Conservation (phyloP, 352 stramenopile genomes). For the Phytophthora constricta region DNA sequence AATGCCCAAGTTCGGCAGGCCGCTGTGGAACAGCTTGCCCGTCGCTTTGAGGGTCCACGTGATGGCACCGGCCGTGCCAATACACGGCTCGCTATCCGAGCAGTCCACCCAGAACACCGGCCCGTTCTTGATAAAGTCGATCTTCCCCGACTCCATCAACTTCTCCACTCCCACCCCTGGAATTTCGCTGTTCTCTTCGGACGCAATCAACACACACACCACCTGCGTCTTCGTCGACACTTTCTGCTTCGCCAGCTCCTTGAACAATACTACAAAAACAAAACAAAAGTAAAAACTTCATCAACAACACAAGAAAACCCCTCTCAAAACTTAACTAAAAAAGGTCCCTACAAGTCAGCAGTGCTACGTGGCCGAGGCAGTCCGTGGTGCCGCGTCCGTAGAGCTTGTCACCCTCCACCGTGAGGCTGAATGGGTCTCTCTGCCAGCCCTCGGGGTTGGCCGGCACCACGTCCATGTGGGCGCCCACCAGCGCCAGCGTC, state of each 20-base stretch:
- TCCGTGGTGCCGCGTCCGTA: conserved; percentile 93
- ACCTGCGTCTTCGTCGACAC: conserved; percentile 81
- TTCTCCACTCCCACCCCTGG: conserved; percentile 89
- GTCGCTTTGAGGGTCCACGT: conserved; percentile 92
- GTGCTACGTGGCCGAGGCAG: conserved; percentile 92
- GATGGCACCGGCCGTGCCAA: conserved; percentile 87
- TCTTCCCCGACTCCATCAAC: conserved; percentile 87
- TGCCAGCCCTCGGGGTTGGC: conserved; percentile 92
- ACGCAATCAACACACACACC: conserved; percentile 91
- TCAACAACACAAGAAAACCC: neutral
- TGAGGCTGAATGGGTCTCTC: conserved; percentile 88
- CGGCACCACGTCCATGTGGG: conserved; percentile 93
- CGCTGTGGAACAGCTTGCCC: conserved; percentile 93
- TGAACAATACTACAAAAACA: conserved; percentile 53
- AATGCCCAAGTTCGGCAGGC: conserved; percentile 89
- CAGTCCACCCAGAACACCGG: conserved; percentile 94
- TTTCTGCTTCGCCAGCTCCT: conserved; percentile 76
- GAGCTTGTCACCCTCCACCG: conserved; percentile 91
- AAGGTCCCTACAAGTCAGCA: conserved; percentile 77
- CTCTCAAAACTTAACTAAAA: too few relatives aligned
- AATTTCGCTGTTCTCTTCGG: conserved; percentile 87
- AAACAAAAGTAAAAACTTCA: conserved; percentile 2
- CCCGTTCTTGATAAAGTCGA: conserved; percentile 93
- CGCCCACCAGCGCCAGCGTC: conserved; percentile 89
- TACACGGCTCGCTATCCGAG: conserved; percentile 92